phyloP scores from a whole-genome alignment of 139 green algal species.

The Eudorina sp. region DNA sequence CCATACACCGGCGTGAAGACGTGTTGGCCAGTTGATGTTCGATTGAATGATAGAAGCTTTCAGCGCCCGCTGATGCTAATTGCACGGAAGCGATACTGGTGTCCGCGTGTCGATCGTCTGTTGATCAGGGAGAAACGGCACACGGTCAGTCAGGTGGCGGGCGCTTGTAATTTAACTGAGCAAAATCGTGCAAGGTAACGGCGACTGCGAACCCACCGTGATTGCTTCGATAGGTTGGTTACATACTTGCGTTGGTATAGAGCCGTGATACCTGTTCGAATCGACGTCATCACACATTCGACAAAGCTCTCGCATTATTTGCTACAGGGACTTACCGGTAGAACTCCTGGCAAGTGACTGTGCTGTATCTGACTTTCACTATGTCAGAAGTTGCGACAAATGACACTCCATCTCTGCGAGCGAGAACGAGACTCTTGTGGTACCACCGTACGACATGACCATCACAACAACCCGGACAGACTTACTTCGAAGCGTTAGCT shows the following conservation, averaged over 20 bases:
- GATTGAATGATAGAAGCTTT: too few species aligned
- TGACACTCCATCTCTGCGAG: conserved; percentile 38
- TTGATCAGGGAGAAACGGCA: not conserved
- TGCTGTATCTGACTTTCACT: conserved; percentile 23
- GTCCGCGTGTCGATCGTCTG: conserved; percentile 29
- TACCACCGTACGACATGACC: not conserved
- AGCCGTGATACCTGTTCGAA: conserved; percentile 43
- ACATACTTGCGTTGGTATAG: not conserved
- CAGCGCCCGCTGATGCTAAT: not conserved
- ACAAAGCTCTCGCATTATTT: too few species aligned
- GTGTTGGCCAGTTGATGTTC: too few species aligned
- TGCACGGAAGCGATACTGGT: conserved; percentile 4
- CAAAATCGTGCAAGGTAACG: too few species aligned
- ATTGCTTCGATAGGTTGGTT: conserved; percentile 42
- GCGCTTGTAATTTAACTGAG: too few species aligned
- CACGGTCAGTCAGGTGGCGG: too few species aligned
- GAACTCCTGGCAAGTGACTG: conserved; percentile 38
- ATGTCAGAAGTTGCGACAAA: conserved; percentile 8
- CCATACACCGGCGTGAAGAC: too few species aligned
- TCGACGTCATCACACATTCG: too few species aligned
- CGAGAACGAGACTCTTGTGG: too few species aligned
- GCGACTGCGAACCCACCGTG: too few species aligned
- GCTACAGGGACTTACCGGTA: conserved; percentile 42
- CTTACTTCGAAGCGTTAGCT: not conserved
- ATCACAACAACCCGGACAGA: not conserved